Base-by-base conservation (phyloP, 345 rosid genomes). In the Syzygium grande region DNA sequence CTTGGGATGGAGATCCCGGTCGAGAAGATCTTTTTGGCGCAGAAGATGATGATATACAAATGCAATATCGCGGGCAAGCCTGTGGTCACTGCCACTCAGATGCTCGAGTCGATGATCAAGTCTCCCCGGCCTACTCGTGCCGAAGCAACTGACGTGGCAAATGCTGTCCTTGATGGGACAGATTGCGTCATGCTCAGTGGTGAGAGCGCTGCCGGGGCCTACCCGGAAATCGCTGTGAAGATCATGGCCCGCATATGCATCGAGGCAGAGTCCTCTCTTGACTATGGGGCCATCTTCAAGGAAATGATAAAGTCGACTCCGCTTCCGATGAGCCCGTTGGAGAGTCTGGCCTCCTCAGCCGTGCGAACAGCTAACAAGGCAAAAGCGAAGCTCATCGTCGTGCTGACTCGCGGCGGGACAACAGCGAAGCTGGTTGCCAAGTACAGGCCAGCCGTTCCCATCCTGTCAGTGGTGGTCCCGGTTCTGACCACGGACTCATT, bases 21-120 rank as follows among this genome's bases (percentile, higher is more conserved):
- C 11, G 89, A 88, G 85, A 88, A 88, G 89, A 88, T 88, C 27
- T 88, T 88, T 84, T 65, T 88, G 78, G 89, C 89, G 15, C 89
- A 88, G 80, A 88, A 88, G 84, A 88, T 88, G 89, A 88, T 88
- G 89, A 88, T 88, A 59, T 88, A 88, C 87, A 88, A 88, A n/a
- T 88, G 89, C 87, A 88, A 88, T 30, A 41, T 88, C 2, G 89
- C 73, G 1, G 89, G 89, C 87, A 88, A 88, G 77, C 87, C 89
- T 51, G 89, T 88, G 61, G 89, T 88, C 49, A 88, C 89, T 23
- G 89, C 89, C 25, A 88, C 89, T 77, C 89, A 88, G 87, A 88
- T 88, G 89, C 89, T 88, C 9, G 89, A 88, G 89, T 88, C 89
- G 6, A 85, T 88, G 89, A 88, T 88, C 89, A 88, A 88, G 87